phyloP scores from a whole-genome alignment of 176 grass and related monocot genomes.

The Chloris gayana region DNA sequence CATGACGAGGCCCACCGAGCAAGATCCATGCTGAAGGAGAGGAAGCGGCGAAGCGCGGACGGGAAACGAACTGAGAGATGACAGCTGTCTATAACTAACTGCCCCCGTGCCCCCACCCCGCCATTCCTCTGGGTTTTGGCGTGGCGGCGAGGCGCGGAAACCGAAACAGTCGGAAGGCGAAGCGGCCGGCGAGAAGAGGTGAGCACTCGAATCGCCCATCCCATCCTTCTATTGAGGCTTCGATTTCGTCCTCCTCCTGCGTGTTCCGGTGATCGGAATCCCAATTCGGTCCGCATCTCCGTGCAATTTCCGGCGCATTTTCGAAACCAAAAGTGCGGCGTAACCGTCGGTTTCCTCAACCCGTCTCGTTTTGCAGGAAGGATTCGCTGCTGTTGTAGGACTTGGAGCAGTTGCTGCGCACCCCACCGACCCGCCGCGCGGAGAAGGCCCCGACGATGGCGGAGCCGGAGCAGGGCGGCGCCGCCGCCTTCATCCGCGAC shows the following conservation, averaged over 20 bases:
- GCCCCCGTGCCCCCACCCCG: too few species aligned
- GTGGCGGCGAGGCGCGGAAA: background rate
- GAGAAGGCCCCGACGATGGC: too few species aligned
- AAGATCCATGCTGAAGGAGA: background rate
- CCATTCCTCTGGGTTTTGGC: background rate
- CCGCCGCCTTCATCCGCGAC: background rate
- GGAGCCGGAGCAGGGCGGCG: background rate
- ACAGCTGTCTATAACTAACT: background rate
- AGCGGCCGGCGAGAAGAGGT: background rate
- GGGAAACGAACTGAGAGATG: background rate
- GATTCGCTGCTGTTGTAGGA: background rate
- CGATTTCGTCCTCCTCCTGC: background rate
- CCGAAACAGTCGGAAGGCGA: background rate
- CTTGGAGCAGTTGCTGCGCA: background rate
- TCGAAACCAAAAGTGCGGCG: background rate
- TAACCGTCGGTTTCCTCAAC: background rate
- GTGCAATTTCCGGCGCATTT: background rate
- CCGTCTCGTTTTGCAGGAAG: slow-evolving; percentile 7
- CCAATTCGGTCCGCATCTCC: background rate
- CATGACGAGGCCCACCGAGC: too few species aligned
- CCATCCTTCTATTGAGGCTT: background rate
- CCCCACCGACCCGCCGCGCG: background rate
- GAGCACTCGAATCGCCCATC: background rate
- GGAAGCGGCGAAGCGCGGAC: background rate
- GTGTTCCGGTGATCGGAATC: background rate